Evolutionary conservation across 352 stramenopile genomes (phyloP), one percentile per base, ranked within the genome.

Genomic region (Plasmopara viticola): DNA sequence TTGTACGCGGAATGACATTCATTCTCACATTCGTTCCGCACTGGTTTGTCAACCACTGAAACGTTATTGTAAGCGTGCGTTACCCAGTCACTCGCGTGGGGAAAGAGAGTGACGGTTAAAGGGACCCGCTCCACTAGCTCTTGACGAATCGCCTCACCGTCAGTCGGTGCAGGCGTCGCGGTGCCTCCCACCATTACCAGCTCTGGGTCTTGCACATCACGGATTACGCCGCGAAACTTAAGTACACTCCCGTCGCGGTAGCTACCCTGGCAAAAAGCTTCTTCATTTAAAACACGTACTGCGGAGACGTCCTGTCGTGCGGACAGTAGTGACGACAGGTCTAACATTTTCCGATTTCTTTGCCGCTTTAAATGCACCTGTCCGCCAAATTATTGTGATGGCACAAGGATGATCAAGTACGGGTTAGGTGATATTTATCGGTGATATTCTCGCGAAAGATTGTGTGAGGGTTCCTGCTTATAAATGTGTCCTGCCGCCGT

Each of bases 121-220:
- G 70, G 74, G 29, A 89, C 51, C 18, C 80, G 78, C 64, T 90
- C 80, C 14, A 86, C 59, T 20, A 89, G 62, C 18, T 70, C 48
- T 30, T 53, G 35, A 12, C 43, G 44, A 30, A 47, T 42, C 13
- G 55, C 50, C 9, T 64, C 51, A 5, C 12, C 40, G n/a, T 51
- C 44, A 2, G 31, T 52, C 6, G 44, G 39, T 14, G 34, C 17
- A 5, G 34, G 33, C 13, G 45, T 18, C 9, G 58, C 47, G 20
- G 20, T 25, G 25, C 47, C 49, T 2, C 34, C 48, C 15, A 87
- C 47, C 41, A 78, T 42, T 44, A 90, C 77, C 12, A 90, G 53
- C 59, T 90, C 80, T 5, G 80, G 78, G 60, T 89, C 78, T 33
- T 80, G 72, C 48, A 90, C 74, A 53, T 89, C 78, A 43, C 71